These are phyloP conservation scores for Aspergillus diversus DNA, from an alignment of 495 filamentous ascomycete genomes.

Conservation along the genomic window DNA sequence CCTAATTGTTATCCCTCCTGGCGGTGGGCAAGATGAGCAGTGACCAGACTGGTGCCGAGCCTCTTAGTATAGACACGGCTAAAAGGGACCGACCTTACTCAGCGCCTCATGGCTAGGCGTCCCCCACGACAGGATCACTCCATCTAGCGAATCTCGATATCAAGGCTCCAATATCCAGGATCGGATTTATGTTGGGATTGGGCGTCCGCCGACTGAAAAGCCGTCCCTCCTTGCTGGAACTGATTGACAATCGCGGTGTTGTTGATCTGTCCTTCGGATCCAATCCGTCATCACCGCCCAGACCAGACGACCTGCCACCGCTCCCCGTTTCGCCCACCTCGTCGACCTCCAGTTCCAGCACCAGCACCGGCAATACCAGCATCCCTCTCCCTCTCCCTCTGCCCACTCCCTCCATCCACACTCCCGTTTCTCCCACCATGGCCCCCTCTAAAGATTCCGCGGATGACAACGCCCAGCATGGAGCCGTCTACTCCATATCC, in stretches of 20 bases:
- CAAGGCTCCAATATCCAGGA: slow-evolving; percentile 3
- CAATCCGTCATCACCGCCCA: slow-evolving; percentile 44
- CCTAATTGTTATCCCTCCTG: neutral
- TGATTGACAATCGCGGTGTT: slow-evolving; percentile 57
- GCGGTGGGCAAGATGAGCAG: neutral
- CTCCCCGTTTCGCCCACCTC: slow-evolving; percentile 56
- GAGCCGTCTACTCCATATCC: slow-evolving; percentile 53
- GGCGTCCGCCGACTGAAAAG: slow-evolving; percentile 63
- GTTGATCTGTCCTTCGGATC: slow-evolving; percentile 33
- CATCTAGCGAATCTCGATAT: neutral
- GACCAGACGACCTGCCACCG: slow-evolving; percentile 50
- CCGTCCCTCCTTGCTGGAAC: slow-evolving; percentile 73
- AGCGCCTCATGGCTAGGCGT: slow-evolving; percentile 11
- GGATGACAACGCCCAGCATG: slow-evolving; percentile 58
- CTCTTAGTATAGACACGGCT: slow-evolving; percentile 15
- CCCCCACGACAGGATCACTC: neutral
- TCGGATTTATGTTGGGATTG: slow-evolving; percentile 59
- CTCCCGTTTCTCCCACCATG: slow-evolving; percentile 56
- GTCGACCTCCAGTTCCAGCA: slow-evolving; percentile 43
- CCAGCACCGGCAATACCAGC: slow-evolving; percentile 43
- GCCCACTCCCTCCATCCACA: slow-evolving; percentile 39
- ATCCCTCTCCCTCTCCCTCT: slow-evolving; percentile 37
- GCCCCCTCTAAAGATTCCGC: slow-evolving; percentile 54
- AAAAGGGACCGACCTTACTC: slow-evolving; percentile 7
- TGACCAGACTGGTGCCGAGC: slow-evolving; percentile 6